Evolutionary conservation across 805 yeast genomes (phyloP).

Genomic region (Ogataea ganodermae): DNA sequence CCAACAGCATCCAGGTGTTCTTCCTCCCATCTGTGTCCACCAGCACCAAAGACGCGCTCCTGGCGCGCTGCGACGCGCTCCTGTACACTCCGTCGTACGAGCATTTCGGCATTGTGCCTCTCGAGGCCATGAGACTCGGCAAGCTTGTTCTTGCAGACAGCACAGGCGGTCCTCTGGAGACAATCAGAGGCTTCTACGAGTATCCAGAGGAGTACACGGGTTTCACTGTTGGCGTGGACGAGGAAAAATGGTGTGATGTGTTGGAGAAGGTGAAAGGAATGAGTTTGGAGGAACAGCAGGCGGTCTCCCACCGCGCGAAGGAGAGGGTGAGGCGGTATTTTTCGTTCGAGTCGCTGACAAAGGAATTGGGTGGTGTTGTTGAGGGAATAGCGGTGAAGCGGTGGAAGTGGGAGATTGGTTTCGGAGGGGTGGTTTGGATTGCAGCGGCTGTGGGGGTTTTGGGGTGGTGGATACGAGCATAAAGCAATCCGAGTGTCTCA

Average conservation of each 20-base stretch:
- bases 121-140: slow-evolving; percentile 87
- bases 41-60: slow-evolving; percentile 59
- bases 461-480: too few species aligned
- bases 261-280: slow-evolving; percentile 41
- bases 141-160: slow-evolving; percentile 85
- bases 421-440: neutral
- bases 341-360: slow-evolving; percentile 48
- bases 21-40: slow-evolving; percentile 83
- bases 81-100: slow-evolving; percentile 89
- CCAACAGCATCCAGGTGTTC: slow-evolving; percentile 29
- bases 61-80: slow-evolving; percentile 58
- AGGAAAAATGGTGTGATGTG: slow-evolving; percentile 55
- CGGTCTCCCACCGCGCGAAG: slow-evolving; percentile 28
- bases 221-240: slow-evolving; percentile 52
- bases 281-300: slow-evolving; percentile 10
- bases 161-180: slow-evolving; percentile 92
- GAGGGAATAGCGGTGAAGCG: slow-evolving; percentile 13
- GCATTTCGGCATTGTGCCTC: slow-evolving; percentile 97
- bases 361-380: slow-evolving; percentile 20
- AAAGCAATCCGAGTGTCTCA: too few species aligned
- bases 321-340: slow-evolving; percentile 42
- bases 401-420: slow-evolving; percentile 8
- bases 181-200: slow-evolving; percentile 45
- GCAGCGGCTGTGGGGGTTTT: slow-evolving; percentile 1
- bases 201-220: slow-evolving; percentile 49